Evolutionary conservation across 352 stramenopile species (phyloP), one percentile per base, ranked within the genome.

Genomic region (Pythium chondricola): DNA sequence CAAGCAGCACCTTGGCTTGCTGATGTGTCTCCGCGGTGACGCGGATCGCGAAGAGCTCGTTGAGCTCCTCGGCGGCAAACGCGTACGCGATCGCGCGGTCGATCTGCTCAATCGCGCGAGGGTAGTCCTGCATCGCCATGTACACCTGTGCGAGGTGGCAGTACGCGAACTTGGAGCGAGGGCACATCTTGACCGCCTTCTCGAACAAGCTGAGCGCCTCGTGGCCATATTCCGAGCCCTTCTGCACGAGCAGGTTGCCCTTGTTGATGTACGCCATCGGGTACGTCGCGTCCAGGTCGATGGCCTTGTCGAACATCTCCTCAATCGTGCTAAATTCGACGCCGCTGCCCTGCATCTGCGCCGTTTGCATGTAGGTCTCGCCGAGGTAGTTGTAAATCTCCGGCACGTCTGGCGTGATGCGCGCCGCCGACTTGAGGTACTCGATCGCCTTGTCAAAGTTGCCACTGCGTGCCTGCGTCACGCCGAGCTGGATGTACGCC

Each of bases 261-360:
- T 86, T 72, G 63, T 91, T 91, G 60, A 91, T 88, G 70, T 91
- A 91, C 45, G 77, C 77, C 80, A 91, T 89, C 47, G 80, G 80
- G 56, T 91, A 91, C 46, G 80, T 70, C 43, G 80, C 65, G 68
- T 91, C 77, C 47, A 91, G 56, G 47, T 73, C 71, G 24, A 88
- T 87, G 16, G 80, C 77, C 61, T 88, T 87, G 38, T 88, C 73
- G 41, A 91, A 91, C 80, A 86, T 83, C 26, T 80, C 59, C 43
- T 86, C 69, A 21, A 90, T 75, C 6, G 60, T 65, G 50, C 73
- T 65, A 32, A 90, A 51, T 20, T 78, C 69, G 41, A 88, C 63
- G 16, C 46, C 32, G 37, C 63, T 69, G n/a, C 56, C 67, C 0
- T 76, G 74, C 16, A 67, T 32, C 61, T 86, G 74, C 46, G 81